Evolutionary conservation across 2,329 filamentous ascomycete species (phyloP).

Genomic region (Nigrospora sphaerica): DNA sequence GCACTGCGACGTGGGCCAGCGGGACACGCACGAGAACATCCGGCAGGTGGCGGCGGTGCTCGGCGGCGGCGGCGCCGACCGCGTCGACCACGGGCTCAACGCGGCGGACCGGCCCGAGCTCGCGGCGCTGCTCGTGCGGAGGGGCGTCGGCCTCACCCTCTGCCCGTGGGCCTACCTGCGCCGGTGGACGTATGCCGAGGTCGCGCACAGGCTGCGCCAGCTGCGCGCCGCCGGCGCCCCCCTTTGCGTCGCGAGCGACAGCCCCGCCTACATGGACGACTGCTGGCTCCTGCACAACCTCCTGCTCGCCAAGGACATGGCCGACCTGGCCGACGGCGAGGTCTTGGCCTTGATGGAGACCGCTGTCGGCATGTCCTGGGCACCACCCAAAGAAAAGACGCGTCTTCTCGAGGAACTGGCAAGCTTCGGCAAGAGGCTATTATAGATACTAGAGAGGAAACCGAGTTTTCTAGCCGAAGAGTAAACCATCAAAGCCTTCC

Average conservation of each 20-base stretch:
- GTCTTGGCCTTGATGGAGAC: not conserved
- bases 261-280: conserved; percentile 51
- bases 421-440: too few relatives aligned
- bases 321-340: not conserved
- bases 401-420: too few relatives aligned
- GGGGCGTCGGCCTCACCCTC: conserved; percentile 30
- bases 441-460: too few relatives aligned
- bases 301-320: not conserved
- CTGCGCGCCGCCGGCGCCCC: not conserved
- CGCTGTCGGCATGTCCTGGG: not conserved
- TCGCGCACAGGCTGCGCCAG: not conserved
- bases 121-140: conserved; percentile 20
- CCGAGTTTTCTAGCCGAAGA: too few relatives aligned
- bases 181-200: not conserved
- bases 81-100: conserved; percentile 35
- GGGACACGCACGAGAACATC: conserved; percentile 5
- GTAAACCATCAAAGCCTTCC: too few relatives aligned
- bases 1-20: conserved; percentile 7
- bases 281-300: conserved; percentile 1
- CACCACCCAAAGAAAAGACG: not conserved
- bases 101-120: conserved; percentile 24
- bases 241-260: conserved; percentile 56
- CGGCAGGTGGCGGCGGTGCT: conserved; percentile 1
- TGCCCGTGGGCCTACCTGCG: conserved; percentile 20
- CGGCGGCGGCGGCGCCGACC: conserved; percentile 13